Percentiles rank a stretch among this genome's conserved stretches.
These are phyloP conservation scores for Tetrahymena borealis DNA, from an alignment of 73 alveolate species.

Conservation along the genomic window DNA sequence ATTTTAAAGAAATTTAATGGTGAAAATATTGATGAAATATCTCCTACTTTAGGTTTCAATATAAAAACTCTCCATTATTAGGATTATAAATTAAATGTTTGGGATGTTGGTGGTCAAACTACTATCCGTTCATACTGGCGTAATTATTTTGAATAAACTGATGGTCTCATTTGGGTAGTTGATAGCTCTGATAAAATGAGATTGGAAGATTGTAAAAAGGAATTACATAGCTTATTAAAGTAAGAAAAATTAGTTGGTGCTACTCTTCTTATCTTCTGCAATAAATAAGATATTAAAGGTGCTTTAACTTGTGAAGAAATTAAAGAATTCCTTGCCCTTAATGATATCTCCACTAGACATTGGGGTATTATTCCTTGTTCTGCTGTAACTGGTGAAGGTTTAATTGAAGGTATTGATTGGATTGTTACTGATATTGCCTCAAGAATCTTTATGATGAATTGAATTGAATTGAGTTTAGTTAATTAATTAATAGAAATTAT, in stretches of 20 bases:
- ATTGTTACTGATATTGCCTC: slow-evolving; percentile 92
- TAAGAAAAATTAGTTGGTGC: slow-evolving; percentile 61
- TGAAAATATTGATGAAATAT: slow-evolving; percentile 88
- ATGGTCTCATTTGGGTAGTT: slow-evolving; percentile 96
- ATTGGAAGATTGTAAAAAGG: slow-evolving; percentile 86
- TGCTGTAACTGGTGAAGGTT: slow-evolving; percentile 93
- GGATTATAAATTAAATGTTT: slow-evolving; percentile 86
- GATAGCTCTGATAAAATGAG: slow-evolving; percentile 95
- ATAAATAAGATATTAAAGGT: slow-evolving; percentile 95
- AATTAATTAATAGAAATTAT: background rate
- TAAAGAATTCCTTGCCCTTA: slow-evolving; percentile 71
- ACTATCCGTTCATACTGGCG: slow-evolving; percentile 99
- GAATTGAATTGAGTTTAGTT: too few species aligned
- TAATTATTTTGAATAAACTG: slow-evolving; percentile 97
- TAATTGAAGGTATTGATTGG: slow-evolving; percentile 97
- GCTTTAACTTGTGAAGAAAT: slow-evolving; percentile 80
- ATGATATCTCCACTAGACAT: slow-evolving; percentile 69
- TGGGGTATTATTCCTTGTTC: slow-evolving; percentile 89
- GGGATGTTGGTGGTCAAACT: slow-evolving; percentile 99
- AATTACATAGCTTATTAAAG: slow-evolving; percentile 60
- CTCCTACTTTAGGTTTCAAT: slow-evolving; percentile 98
- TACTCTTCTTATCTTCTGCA: slow-evolving; percentile 69
- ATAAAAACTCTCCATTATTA: slow-evolving; percentile 90
- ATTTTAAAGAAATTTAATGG: slow-evolving; percentile 89
- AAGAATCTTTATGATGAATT: slow-evolving; percentile 93